Evolutionary conservation across 441 rosid genomes (phyloP), one percentile per base, ranked within the genome.

Genomic region (Mallotus japonicus): DNA sequence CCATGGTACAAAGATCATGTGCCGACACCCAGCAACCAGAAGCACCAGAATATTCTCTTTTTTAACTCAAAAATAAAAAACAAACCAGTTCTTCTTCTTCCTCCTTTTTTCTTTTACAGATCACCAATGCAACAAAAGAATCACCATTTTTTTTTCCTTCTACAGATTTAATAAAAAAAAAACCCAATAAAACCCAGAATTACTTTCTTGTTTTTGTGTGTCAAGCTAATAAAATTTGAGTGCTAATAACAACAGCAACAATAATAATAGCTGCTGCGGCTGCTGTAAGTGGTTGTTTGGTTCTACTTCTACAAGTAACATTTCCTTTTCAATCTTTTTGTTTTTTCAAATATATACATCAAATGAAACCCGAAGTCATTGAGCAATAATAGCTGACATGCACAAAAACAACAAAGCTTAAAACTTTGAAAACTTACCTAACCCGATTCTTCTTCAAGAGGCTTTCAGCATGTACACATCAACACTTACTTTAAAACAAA

Each of bases 1-100:
- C 72, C 83, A 83, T 82, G 70, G 78, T 77, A 62, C 76, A 65
- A 73, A 75, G 73, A 82, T 71, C 84, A 81, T 62, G 61, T 34
- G 53, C 58, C 75, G 5, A 34, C 40, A 34, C 40, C 40, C 40
- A 71, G 75, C 72, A 80, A 73, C 73, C 74, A 76, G 63, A 70
- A 74, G 54, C 1, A 81, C 80, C 82, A 50, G 73, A 77, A 64
- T 5, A 64, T 40, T 13, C 42, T 34, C 74, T 64, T 54, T 17
- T 49, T 14, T 44, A 67, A 62, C 61, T 42, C 71, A 77, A 76
- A 78, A 77, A 72, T 66, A 69, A 72, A 74, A 75, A 47, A 63
- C 67, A 66, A 74, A 71, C 60, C 78, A n/a, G n/a, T n/a, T n/a
- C n/a, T n/a, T n/a, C n/a, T n/a, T n/a, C n/a, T 7, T 71, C 54